Percentiles rank a stretch among this genome's conserved stretches.
Evolutionary conservation across 192 early-diverging fungal genomes (phyloP).

Genomic region (Mortierella alpina): DNA sequence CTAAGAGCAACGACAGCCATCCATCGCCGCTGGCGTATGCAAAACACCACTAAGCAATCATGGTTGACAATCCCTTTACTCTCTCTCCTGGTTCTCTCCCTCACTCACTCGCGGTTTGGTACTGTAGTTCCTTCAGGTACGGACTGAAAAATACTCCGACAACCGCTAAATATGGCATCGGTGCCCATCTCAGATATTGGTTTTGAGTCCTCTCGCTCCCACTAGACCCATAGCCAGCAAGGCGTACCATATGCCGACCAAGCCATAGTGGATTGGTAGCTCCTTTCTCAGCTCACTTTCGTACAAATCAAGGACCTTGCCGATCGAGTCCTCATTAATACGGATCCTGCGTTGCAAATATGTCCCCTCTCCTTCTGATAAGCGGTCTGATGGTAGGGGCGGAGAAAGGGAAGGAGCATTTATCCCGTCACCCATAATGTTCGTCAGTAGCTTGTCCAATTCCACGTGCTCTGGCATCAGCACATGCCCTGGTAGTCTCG

Average conservation of each 20-base stretch:
- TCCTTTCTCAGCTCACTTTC: constrained; percentile 12
- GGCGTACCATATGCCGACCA: constrained; percentile 16
- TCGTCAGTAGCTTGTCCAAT: constrained; percentile 8
- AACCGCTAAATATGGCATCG: too few relatives aligned
- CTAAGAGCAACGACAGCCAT: too few relatives aligned
- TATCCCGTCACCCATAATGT: not conserved
- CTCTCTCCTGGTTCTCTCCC: too few relatives aligned
- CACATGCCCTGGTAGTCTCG: constrained; percentile 15
- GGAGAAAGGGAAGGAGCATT: not conserved
- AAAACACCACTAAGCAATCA: too few relatives aligned
- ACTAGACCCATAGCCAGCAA: constrained; percentile 3
- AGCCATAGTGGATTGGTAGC: constrained; percentile 26
- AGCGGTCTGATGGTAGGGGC: not conserved
- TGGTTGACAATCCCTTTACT: too few relatives aligned
- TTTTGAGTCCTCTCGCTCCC: not conserved
- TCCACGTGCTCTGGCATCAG: constrained; percentile 14
- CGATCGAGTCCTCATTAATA: not conserved
- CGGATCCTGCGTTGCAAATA: not conserved
- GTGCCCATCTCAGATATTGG: too few relatives aligned
- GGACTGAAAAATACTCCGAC: too few relatives aligned
- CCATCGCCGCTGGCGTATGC: too few relatives aligned
- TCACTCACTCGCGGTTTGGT: too few relatives aligned
- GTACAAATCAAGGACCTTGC: constrained; percentile 5
- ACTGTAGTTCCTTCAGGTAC: too few relatives aligned
- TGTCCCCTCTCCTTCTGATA: not conserved